These are phyloP conservation scores for Penicillium atrosanguineum DNA, from an alignment of 495 filamentous ascomycete species.

Conservation along the genomic window DNA sequence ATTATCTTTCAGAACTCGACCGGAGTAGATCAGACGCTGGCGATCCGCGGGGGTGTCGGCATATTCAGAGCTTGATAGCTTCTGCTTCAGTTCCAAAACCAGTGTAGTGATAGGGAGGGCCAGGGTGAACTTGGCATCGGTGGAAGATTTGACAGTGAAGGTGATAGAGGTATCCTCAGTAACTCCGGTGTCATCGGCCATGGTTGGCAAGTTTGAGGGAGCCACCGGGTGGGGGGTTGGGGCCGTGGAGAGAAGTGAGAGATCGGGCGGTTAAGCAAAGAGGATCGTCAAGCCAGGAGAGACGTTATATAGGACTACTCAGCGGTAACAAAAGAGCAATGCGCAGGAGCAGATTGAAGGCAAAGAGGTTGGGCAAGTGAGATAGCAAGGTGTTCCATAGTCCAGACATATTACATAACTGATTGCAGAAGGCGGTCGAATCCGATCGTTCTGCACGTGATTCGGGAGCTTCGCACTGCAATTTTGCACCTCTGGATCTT, in stretches of 20 bases:
- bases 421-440: conserved; percentile 40
- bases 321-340: not conserved
- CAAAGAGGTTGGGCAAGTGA: not conserved
- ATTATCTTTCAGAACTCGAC: conserved; percentile 90
- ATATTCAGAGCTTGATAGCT: conserved; percentile 74
- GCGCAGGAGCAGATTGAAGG: not conserved
- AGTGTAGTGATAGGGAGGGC: conserved; percentile 74
- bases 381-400: not conserved
- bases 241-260: conserved; percentile 2
- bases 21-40: conserved; percentile 96
- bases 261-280: not conserved
- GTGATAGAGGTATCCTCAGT: conserved; percentile 63
- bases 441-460: conserved; percentile 32
- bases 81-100: conserved; percentile 83
- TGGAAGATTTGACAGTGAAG: conserved; percentile 91
- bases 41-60: conserved; percentile 81
- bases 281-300: not conserved
- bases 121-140: conserved; percentile 78
- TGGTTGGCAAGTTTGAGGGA: conserved; percentile 20
- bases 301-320: not conserved
- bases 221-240: conserved; percentile 16
- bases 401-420: conserved; percentile 15
- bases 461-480: conserved; percentile 26
- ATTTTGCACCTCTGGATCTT: conserved; percentile 30
- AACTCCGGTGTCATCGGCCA: conserved; percentile 47